Evolutionary conservation across 257 asterid genomes (phyloP), one percentile per base, ranked within the genome.

Genomic region (Nemophila menziesii): DNA sequence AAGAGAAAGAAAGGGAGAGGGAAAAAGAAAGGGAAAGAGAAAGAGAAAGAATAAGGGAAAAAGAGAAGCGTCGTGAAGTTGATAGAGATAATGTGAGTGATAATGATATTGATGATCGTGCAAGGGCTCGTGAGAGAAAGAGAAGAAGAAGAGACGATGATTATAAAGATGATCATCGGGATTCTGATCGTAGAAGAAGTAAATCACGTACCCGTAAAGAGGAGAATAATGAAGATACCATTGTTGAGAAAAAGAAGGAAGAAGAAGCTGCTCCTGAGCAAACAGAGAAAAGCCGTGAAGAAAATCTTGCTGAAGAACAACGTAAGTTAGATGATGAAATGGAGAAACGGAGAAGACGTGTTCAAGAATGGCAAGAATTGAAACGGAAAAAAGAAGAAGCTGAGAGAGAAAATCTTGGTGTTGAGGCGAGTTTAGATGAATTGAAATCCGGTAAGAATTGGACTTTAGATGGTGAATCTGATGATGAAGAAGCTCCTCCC

Each of bases 381-480:
- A 76, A 65, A 64, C 71, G 90, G 56, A 76, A 69, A 70, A 74
- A 60, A 54, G 90, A 80, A 67, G 83, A 81, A 44, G 64, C 79
- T 16, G 92, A 86, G 65, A 74, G 70, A 61, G 92, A 78, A 50
- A 55, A 69, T 38, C 79, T 56, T 46, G 96, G 86, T 54, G 79
- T 65, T 43, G 61, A 68, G 20, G 68, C 20, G 27, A 59, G 55
- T 58, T 49, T 38, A 13, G 77, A 61, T 21, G 82, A 75, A 61
- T 67, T 56, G 23, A 74, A 69, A 51, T 70, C 86, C 46, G 94
- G 96, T 3, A 86, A 86, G 72, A 39, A 73, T 12, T 86, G 96
- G 96, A 81, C 93, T 17, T 60, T 86, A 56, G 96, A 85, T 38
- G 94, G 89, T 49, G 96, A 86, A 39, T 81, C 92, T 26, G 94